These are phyloP conservation scores for Fusarium falciforme DNA, from an alignment of 2,329 filamentous ascomycete genomes.

Conservation along the genomic window DNA sequence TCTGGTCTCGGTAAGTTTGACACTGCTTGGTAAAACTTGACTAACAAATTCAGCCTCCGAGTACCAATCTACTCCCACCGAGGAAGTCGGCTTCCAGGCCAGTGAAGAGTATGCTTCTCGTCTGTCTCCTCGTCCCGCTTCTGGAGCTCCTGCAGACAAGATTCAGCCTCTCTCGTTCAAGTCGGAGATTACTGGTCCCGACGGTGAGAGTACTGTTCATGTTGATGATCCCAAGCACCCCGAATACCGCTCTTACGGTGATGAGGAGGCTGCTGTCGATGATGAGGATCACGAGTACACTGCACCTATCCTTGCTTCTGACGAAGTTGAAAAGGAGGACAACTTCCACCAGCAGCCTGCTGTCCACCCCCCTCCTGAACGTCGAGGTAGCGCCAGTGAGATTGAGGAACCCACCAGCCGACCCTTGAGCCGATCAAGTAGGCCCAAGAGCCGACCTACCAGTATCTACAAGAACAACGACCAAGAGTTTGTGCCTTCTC, in stretches of 20 bases:
- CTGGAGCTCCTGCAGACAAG: constrained; percentile 16
- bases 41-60: constrained; percentile 66
- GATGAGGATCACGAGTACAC: constrained; percentile 72
- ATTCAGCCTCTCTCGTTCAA: constrained; percentile 38
- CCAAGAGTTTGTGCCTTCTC: constrained; percentile 70
- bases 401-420: constrained; percentile 69
- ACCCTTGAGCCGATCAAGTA: constrained; percentile 61
- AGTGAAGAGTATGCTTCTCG: constrained; percentile 86
- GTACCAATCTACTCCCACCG: constrained; percentile 81
- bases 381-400: constrained; percentile 69
- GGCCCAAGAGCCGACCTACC: constrained; percentile 59
- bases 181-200: constrained; percentile 49
- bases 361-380: constrained; percentile 78
- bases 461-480: constrained; percentile 68
- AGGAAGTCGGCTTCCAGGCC: constrained; percentile 90
- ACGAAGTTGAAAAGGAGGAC: constrained; percentile 83
- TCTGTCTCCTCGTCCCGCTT: constrained; percentile 71
- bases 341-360: constrained; percentile 81
- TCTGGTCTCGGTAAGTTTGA: constrained; percentile 61
- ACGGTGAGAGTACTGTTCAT: constrained; percentile 75
- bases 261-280: constrained; percentile 60
- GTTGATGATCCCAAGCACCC: constrained; percentile 70
- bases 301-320: constrained; percentile 87
- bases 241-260: constrained; percentile 53
- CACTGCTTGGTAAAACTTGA: constrained; percentile 3